Evolutionary conservation across 495 filamentous ascomycete species (phyloP).

Genomic region (Aspergillus indologenus): DNA sequence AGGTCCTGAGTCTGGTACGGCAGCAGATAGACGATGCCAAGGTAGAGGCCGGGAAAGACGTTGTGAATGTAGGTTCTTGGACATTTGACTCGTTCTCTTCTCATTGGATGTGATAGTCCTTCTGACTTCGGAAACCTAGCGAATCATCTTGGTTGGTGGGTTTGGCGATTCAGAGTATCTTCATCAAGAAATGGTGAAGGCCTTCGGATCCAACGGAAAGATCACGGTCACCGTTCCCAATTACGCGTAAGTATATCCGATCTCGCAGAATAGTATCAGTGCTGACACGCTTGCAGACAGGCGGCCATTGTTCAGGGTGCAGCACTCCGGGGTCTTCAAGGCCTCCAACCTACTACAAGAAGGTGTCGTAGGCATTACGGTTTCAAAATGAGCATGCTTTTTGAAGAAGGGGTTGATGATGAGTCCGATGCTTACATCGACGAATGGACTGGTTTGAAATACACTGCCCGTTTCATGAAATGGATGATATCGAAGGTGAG

Average conservation of each 20-base stretch:
- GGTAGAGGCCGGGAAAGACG: background rate
- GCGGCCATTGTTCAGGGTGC: slow-evolving; percentile 12
- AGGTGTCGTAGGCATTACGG: slow-evolving; percentile 10
- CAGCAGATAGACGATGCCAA: slow-evolving; percentile 27
- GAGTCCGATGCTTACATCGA: background rate
- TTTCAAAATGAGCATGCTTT: background rate
- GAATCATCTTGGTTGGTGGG: slow-evolving; percentile 68
- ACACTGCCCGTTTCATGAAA: background rate
- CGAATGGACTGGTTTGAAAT: background rate
- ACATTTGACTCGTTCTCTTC: slow-evolving; percentile 25
- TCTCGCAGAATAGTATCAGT: background rate
- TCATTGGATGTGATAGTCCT: too few relatives aligned
- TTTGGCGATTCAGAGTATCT: slow-evolving; percentile 65
- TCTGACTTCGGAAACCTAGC: slow-evolving; percentile 22
- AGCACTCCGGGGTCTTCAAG: slow-evolving; percentile 7
- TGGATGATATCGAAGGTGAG: slow-evolving; percentile 10
- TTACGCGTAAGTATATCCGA: slow-evolving; percentile 1
- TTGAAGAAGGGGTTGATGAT: slow-evolving; percentile 1
- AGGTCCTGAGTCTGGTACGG: slow-evolving; percentile 53
- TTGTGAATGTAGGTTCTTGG: slow-evolving; percentile 12
- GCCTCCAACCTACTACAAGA: background rate
- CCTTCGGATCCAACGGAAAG: slow-evolving; percentile 32
- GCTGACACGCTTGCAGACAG: too few relatives aligned
- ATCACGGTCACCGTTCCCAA: slow-evolving; percentile 12
- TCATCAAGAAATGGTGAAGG: background rate